Conservation (phyloP, 441 rosid genomes). For the Breynia disticha region DNA sequence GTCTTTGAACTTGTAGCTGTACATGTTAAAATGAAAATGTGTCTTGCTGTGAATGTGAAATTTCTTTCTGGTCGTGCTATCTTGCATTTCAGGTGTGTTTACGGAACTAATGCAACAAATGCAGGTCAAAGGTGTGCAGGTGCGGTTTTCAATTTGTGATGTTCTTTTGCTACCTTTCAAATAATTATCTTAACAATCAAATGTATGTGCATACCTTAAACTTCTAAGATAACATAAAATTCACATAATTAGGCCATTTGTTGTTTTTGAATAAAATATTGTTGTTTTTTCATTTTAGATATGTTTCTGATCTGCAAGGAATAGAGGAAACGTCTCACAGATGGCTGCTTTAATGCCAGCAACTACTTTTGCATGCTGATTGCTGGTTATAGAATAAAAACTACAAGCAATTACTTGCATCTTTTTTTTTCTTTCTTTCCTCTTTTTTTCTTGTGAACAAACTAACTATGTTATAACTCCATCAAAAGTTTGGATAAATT, state of each 20-base stretch:
- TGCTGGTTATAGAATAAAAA: not conserved
- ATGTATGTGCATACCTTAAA: too few species aligned
- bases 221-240: too few species aligned
- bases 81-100: constrained; percentile 67
- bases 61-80: not conserved
- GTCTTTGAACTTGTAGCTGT: not conserved
- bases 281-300: too few species aligned
- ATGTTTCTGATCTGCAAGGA: too few species aligned
- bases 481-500: too few species aligned
- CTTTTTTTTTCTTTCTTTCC: not conserved
- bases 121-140: constrained; percentile 97
- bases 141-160: constrained; percentile 17
- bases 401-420: not conserved
- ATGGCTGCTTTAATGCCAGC: not conserved
- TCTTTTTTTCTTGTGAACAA: too few species aligned
- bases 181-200: not conserved
- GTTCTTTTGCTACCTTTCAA: not conserved
- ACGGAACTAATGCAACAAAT: constrained; percentile 96
- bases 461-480: too few species aligned
- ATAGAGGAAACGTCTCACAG: not conserved
- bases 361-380: not conserved
- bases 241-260: too few species aligned
- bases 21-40: not conserved
- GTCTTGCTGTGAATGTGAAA: not conserved
- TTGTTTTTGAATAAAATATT: too few species aligned